Evolutionary conservation across 2,329 filamentous ascomycete species (phyloP), one percentile per base, ranked within the genome.

Genomic region (Chrysoporthe austroafricana): DNA sequence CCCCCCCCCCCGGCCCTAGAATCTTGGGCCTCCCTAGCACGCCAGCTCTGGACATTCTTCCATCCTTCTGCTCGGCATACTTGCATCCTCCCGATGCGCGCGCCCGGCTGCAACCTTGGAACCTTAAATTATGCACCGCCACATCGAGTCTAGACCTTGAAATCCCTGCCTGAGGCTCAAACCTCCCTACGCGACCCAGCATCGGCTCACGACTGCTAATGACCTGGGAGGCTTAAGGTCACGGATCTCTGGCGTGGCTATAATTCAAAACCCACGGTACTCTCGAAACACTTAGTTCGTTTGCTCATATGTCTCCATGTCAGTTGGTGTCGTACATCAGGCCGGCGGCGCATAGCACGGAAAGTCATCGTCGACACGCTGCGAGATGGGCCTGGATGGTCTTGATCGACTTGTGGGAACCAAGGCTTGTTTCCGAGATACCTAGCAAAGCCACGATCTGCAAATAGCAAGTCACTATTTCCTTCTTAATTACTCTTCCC

Each of bases 111-210:
- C 13, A 32, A 54, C 50, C 26, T 54, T 21, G 16, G 16, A 54
- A 54, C 26, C 50, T 54, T 54, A 46, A 46, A 46, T 18, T 46
- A 18, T 54, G 50, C 50, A 54, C 50, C 21, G 50, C 50, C 50
- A 54, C 50, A 26, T 32, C 50, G 13, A 11, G 6, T 34, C 50
- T 34, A 34, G 50, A 32, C 26, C 34, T 26, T 34, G 13, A 4
- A 32, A 54, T 54, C 50, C 50, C 13, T 54, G 50, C 32, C 26
- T 7, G 50, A 54, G 50, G 50, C 50, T 54, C 32, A 7, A 34
- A 34, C 1, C 26, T 11, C 26, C 26, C 2, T 26, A 26, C 26
- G 26, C 26, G 26, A 26, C 26, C 26, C 26, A 26, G 26, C 26
- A 26, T 26, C 21, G 32, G 50, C 50, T 54, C 50, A 54, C 50